Evolutionary conservation across 1,284 basidiomycete genomes (phyloP), one percentile per base, ranked within the genome.

Genomic region (Trichosporon inkin): DNA sequence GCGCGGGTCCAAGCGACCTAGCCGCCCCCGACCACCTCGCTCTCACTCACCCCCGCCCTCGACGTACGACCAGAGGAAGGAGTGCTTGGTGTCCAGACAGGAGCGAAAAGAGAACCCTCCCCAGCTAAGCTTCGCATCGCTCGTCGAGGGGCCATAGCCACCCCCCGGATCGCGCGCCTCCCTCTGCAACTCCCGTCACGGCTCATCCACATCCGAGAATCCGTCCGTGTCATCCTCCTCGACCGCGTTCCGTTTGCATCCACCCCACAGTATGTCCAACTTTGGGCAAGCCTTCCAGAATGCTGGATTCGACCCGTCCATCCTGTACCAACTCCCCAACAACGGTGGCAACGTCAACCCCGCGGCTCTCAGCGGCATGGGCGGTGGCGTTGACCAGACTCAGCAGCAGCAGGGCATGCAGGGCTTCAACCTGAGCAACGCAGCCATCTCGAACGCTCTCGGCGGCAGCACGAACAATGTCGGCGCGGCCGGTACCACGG

Each of bases 201-300:
- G 28, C 28, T 32, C 28, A 32, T 32, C 28, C 28, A 32, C 28
- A n/a, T 28, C 13, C 44, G 24, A 32, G 22, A 22, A 24, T 28
- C 44, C 24, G 8, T 28, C 44, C 44, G 22, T n/a, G 6, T 8
- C 44, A 32, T 49, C 44, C 44, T 28, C 44, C n/a, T 4, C 24
- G 28, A 32, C 22, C 40, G 40, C 44, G n/a, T 6, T 16, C 28
- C 24, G 11, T 24, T 38, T 38, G 44, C 44, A 49, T 34, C 14
- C 34, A 39, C 55, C 65, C 34, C 55, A 55, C 49, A 60, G 51
- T 55, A 64, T 66, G 62, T 62, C 65, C 55, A 64, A 64, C 60
- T 64, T 64, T 56, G 60, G 60, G 36, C 63, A 64, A 41, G 63
- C 60, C 39, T 64, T 64, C 53, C 57, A 62, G 58, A 62, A 62